A percentile compares a stretch with the other conserved stretches of the same genome.
phyloP scores from a whole-genome alignment of 2,329 filamentous ascomycete species.

The Talaromyces sp. region DNA sequence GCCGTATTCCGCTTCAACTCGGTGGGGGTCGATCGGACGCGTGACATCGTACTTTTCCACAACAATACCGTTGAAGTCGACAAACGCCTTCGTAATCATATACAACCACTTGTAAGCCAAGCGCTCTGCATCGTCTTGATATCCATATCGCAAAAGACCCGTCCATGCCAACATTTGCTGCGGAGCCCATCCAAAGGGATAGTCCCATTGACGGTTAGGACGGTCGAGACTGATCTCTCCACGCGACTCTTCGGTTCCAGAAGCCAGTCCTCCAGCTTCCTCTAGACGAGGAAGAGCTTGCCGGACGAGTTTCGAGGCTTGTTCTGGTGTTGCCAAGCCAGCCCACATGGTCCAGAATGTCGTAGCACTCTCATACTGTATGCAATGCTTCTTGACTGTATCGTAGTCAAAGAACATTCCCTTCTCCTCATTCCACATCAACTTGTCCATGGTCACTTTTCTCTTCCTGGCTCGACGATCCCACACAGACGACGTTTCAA shows the following conservation, averaged over 20 bases:
- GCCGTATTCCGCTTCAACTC: conserved; percentile 94
- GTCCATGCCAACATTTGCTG: conserved; percentile 99
- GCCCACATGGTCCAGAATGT: conserved; percentile 99
- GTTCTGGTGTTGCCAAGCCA: conserved; percentile 76
- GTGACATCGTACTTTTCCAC: conserved; percentile 99
- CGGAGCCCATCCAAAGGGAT: conserved; percentile 95
- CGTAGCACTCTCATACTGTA: conserved; percentile 82
- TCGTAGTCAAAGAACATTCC: conserved; percentile 99
- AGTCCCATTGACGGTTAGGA: conserved; percentile 97
- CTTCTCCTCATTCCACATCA: conserved; percentile 85
- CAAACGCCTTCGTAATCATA: conserved; percentile 98
- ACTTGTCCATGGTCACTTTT: conserved; percentile 83
- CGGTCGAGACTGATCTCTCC: conserved; percentile 74
- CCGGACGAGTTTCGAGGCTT: conserved; percentile 78
- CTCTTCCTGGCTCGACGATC: conserved; percentile 82
- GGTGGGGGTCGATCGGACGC: conserved; percentile 80
- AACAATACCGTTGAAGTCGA: conserved; percentile 96
- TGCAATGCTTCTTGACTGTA: conserved; percentile 74
- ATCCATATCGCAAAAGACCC: conserved; percentile 85
- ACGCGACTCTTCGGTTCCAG: conserved; percentile 84
- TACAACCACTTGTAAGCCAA: conserved; percentile 95
- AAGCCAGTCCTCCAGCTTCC: conserved; percentile 78
- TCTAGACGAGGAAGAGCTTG: conserved; percentile 85
- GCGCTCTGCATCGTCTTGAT: conserved; percentile 81
- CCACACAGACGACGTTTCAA: conserved; percentile 83